phyloP scores from a whole-genome alignment of 2,329 filamentous ascomycete genomes.

The Myriosclerotinia scirpicola region DNA sequence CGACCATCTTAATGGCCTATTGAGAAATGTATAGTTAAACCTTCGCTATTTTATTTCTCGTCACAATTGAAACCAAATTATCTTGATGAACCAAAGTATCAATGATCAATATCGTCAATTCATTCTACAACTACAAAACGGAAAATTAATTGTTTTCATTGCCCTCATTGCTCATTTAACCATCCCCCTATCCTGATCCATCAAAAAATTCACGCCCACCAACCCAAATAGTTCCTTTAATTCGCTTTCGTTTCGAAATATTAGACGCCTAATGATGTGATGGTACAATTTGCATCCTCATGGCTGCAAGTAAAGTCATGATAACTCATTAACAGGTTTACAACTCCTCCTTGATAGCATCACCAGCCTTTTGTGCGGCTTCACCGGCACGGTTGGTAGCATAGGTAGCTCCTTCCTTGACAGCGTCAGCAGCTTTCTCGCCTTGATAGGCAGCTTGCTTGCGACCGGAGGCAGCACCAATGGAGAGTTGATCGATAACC shows the following conservation, averaged over 20 bases:
- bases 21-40: not conserved
- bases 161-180: not conserved
- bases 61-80: not conserved
- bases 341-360: constrained; percentile 42
- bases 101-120: not conserved
- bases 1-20: too few relatives aligned
- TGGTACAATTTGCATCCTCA: constrained; percentile 17
- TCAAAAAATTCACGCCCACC: constrained; percentile 7
- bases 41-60: not conserved
- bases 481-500: constrained; percentile 50
- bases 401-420: constrained; percentile 41
- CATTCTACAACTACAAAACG: not conserved
- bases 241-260: constrained; percentile 16
- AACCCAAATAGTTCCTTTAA: constrained; percentile 1
- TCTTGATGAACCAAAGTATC: not conserved
- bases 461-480: constrained; percentile 49
- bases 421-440: constrained; percentile 48
- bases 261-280: constrained; percentile 19
- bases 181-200: constrained; percentile 1
- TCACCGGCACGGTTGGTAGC: constrained; percentile 42
- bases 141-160: constrained; percentile 8
- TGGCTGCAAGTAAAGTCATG: not conserved
- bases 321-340: constrained; percentile 26
- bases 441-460: constrained; percentile 45
- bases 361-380: constrained; percentile 40